Base-by-base conservation (phyloP, 441 rosid genomes). In the Syzygium malaccense region DNA sequence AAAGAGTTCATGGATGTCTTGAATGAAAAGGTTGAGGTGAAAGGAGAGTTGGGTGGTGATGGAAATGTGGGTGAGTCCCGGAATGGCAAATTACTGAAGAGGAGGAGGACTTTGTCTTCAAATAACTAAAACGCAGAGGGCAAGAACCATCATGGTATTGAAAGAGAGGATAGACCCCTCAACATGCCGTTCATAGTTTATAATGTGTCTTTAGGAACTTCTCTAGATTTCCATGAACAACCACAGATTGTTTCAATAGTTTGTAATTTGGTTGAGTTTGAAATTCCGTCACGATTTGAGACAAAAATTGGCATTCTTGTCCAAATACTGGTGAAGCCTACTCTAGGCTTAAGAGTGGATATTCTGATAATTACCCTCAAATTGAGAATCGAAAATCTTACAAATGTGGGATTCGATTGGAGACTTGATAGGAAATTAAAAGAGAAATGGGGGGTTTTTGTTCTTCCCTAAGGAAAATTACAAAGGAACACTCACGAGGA, bases 71-170 rank as follows among this genome's bases (percentile, higher is more conserved):
- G 86, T 49, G 92, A 87, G 49, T 87, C 93, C 30, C 83, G 90
- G 88, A 88, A 86, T 87, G 92, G 89, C 79, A 57, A 41, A 26
- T 89, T 88, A 91, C 85, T 94, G 78, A 94, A 93, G 92, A 93
- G 93, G 88, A 93, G 94, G n/a, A 91, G 87, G 87, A 58, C 91
- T 37, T 28, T 89, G 86, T 93, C 94, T 45, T 92, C 91, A 37
- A 90, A 89, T 30, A 88, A 91, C 68, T 90, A 90, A 37, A 37
- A 71, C 13, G 51, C 18, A 37, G 17, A 23, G 23, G n/a, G 28
- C 83, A 37, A 23, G 51, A 41, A 37, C 51, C 23, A 11, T 20
- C 83, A 30, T 30, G 75, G 12, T 19, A 64, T 64, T 30, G 75
- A 64, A 30, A 30, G 75, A 17, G 41, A 9, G 18, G 23, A 30